Evolutionary conservation across 169 alveolate species (phyloP), one percentile per base, ranked within the genome.

Genomic region (Plasmodium vivax): DNA sequence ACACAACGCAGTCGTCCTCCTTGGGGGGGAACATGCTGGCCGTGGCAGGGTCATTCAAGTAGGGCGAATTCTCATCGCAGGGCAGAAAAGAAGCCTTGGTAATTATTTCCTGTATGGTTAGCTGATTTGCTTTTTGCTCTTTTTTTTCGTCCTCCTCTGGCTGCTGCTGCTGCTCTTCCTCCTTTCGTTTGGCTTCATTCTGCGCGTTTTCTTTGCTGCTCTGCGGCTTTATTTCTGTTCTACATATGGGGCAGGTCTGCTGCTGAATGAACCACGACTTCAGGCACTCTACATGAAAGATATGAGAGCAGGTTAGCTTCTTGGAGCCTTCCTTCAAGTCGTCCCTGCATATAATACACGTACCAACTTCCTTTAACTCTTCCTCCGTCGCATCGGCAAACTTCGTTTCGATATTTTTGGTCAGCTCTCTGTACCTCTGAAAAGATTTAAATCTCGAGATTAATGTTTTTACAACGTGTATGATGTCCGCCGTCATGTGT

Each of bases 281-380:
- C 47, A 97, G 93, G 43, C 98, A 97, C 56, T 95, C 95, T 23
- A 96, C 91, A 90, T 97, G 98, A 83, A 97, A 97, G 27, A 97
- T 93, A 85, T 98, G 99, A n/a, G 98, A 96, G 84, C 99, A 98
- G 2, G 97, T 97, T 23, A 98, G 93, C 68, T 95, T 97, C 91
- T 96, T 96, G 72, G 97, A 93, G 34, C 97, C 98, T 12, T 95
- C 97, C 56, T 94, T 93, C 32, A 98, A 85, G 16, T 74, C 94
- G 75, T 98, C 99, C 23, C 98, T 93, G 92, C 99, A 98, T 68
- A 98, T 97, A 68, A 98, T 98, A 92, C 99, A 98, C 51, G 98
- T 98, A 30, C 96, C 98, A 74, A 85, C 97, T 81, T 92, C 94
- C 85, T 95, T 96, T 85, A 96, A 79, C 92, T 97, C 98, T 47